Evolutionary conservation across 768 basidiomycete species (phyloP).

Genomic region (Russula griseocarnosa): DNA sequence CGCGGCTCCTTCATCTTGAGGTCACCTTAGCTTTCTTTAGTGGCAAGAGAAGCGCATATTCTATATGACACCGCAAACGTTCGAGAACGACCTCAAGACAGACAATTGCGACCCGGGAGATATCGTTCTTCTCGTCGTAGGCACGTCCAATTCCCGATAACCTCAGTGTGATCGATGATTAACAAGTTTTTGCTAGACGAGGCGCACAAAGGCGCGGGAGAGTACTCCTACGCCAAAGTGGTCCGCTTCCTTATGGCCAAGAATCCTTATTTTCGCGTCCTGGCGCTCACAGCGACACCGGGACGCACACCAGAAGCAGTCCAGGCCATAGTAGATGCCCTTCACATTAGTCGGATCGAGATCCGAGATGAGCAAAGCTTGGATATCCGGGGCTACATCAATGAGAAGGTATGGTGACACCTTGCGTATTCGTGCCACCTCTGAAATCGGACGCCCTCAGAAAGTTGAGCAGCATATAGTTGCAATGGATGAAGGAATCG

Average conservation of each 20-base stretch:
- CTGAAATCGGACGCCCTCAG: conserved; percentile 37
- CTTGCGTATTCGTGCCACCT: not conserved
- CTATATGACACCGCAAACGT: conserved; percentile 95
- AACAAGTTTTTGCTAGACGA: conserved; percentile 55
- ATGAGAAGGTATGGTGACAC: conserved; percentile 62
- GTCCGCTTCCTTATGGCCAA: conserved; percentile 89
- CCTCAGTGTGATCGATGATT: not conserved
- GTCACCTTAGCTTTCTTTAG: conserved; percentile 37
- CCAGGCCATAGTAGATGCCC: conserved; percentile 82
- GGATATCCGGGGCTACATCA: conserved; percentile 81
- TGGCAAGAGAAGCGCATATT: conserved; percentile 83
- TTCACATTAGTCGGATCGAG: conserved; percentile 94
- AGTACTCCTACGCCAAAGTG: conserved; percentile 88
- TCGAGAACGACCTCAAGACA: conserved; percentile 76
- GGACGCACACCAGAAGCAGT: conserved; percentile 83
- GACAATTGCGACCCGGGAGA: conserved; percentile 73
- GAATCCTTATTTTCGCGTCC: conserved; percentile 87
- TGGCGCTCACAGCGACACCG: conserved; percentile 95
- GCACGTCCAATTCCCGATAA: conserved; percentile 40
- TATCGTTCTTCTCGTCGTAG: conserved; percentile 84
- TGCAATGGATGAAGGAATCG: conserved; percentile 62
- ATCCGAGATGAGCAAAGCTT: conserved; percentile 88
- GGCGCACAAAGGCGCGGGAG: conserved; percentile 90
- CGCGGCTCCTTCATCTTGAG: not conserved
- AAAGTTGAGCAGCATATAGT: conserved; percentile 76